Percentiles rank a stretch among this genome's conserved stretches.
Evolutionary conservation across 805 yeast genomes (phyloP).

Genomic region (Ogataea dorogensis): DNA sequence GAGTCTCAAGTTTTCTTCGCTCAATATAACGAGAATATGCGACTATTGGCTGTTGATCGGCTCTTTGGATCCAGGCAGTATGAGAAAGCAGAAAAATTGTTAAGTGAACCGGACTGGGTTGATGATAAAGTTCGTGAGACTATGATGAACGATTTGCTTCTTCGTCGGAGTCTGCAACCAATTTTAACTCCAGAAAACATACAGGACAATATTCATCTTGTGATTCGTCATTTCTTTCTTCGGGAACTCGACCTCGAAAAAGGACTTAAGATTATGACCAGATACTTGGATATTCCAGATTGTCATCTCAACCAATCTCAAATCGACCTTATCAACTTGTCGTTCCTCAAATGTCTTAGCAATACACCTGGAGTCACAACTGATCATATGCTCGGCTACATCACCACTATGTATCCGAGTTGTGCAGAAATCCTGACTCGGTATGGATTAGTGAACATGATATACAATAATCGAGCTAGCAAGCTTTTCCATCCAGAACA

Average conservation of each 20-base stretch:
- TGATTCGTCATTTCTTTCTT: conserved; percentile 14
- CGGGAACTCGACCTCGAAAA: conserved; percentile 12
- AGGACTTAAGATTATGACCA: conserved; percentile 17
- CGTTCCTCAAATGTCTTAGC: conserved; percentile 13
- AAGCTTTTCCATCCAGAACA: conserved; percentile 6
- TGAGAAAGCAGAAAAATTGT: no score
- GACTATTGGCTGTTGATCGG: conserved; percentile 18
- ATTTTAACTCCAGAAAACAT: conserved; percentile 4
- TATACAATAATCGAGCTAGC: conserved; percentile 10
- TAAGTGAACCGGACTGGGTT: no score
- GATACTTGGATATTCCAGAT: conserved; percentile 10
- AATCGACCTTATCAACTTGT: conserved; percentile 8
- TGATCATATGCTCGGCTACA: conserved; percentile 15
- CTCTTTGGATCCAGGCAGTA: no score
- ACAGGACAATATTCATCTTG: conserved; percentile 11
- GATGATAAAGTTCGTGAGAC: neutral
- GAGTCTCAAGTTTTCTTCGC: no score
- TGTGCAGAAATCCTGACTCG: conserved; percentile 5
- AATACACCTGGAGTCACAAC: conserved; percentile 7
- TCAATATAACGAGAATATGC: conserved; percentile 20
- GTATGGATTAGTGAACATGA: conserved; percentile 17
- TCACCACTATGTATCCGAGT: conserved; percentile 15
- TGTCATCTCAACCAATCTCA: neutral
- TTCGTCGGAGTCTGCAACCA: conserved; percentile 14
- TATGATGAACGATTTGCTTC: conserved; percentile 11